Conservation (phyloP, 495 filamentous ascomycete species). For the Poronia punctata region DNA sequence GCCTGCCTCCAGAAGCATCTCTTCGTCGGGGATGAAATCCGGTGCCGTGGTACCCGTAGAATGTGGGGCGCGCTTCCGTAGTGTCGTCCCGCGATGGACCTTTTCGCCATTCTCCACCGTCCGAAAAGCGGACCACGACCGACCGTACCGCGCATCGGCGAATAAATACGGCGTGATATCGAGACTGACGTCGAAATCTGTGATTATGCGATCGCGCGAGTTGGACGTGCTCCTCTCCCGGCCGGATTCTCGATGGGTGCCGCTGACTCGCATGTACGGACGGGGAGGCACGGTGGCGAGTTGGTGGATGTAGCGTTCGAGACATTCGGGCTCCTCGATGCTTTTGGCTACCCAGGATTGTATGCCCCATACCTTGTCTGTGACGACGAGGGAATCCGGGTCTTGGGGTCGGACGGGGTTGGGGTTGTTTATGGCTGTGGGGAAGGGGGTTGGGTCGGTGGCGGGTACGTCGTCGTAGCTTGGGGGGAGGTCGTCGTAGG, state of each 20-base stretch:
- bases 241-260: slow-evolving; percentile 41
- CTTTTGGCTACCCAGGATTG: slow-evolving; percentile 30
- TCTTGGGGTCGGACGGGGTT: slow-evolving; percentile 5
- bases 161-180: slow-evolving; percentile 45
- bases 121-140: slow-evolving; percentile 24
- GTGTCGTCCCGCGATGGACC: slow-evolving; percentile 34
- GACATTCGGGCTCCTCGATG: slow-evolving; percentile 35
- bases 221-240: slow-evolving; percentile 45
- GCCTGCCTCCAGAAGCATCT: too few relatives aligned
- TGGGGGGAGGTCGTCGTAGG: slow-evolving; percentile 20
- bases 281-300: slow-evolving; percentile 39
- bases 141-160: slow-evolving; percentile 24
- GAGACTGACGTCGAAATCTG: slow-evolving; percentile 62
- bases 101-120: slow-evolving; percentile 36
- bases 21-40: too few relatives aligned
- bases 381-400: slow-evolving; percentile 10
- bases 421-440: not conserved
- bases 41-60: too few relatives aligned
- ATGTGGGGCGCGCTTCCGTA: slow-evolving; percentile 33
- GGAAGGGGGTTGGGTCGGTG: slow-evolving; percentile 13
- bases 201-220: slow-evolving; percentile 83
- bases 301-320: slow-evolving; percentile 35
- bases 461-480: slow-evolving; percentile 19
- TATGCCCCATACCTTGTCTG: slow-evolving; percentile 21
- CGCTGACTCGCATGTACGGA: slow-evolving; percentile 39